Percentiles rank a stretch among this genome's conserved stretches.
Conservation (phyloP, 176 grass and related monocot species). For the Puya raimondii region DNA sequence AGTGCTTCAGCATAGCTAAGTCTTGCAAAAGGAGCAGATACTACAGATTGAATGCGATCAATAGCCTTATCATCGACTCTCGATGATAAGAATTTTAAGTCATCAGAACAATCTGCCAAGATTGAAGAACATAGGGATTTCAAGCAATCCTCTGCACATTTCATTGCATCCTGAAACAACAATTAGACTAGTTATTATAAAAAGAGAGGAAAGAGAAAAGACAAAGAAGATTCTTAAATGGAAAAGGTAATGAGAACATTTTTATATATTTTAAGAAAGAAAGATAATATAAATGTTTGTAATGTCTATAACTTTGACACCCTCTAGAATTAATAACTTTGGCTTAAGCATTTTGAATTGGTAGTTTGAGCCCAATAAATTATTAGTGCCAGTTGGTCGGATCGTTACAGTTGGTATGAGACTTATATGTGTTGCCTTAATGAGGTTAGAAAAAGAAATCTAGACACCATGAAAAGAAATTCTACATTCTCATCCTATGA, state of each 20-base stretch:
- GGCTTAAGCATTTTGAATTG: too few relatives aligned
- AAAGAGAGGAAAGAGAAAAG: background rate
- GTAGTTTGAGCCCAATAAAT: too few relatives aligned
- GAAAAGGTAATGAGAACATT: background rate
- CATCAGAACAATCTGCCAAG: constrained; percentile 26
- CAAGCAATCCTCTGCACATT: constrained; percentile 42
- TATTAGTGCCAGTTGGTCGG: too few relatives aligned
- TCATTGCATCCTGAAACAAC: constrained; percentile 42
- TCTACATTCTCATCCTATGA: too few relatives aligned
- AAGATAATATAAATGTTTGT: too few relatives aligned
- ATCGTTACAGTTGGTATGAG: too few relatives aligned
- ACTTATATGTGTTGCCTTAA: too few relatives aligned
- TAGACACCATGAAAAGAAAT: too few relatives aligned
- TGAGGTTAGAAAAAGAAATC: too few relatives aligned
- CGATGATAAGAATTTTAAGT: constrained; percentile 41
- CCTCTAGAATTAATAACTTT: too few relatives aligned
- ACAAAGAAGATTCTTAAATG: background rate
- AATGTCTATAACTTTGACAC: too few relatives aligned
- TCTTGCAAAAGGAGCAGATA: constrained; percentile 28
- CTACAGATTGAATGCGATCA: constrained; percentile 14
- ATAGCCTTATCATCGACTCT: constrained; percentile 2
- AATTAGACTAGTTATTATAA: constrained; percentile 1
- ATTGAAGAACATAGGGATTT: constrained; percentile 31
- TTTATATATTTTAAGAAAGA: too few relatives aligned
- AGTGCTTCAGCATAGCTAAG: constrained; percentile 55